A percentile compares a stretch with the other conserved stretches of the same genome.
These are phyloP conservation scores for Bretschneidera sinensis DNA, from an alignment of 345 rosid species.

Conservation along the genomic window DNA sequence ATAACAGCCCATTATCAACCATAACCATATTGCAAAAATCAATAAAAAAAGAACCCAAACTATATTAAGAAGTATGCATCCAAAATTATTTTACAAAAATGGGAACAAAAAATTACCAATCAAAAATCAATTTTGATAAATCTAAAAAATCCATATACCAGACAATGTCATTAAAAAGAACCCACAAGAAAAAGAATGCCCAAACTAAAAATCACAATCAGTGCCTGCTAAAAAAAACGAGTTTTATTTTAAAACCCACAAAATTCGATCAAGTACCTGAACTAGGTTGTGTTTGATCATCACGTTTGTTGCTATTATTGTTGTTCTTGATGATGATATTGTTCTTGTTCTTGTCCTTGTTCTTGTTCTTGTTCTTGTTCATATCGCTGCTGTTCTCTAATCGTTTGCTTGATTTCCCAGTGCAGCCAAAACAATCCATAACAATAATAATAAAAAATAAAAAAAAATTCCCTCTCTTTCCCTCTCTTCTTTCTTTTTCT, in stretches of 20 bases:
- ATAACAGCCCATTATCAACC: not conserved
- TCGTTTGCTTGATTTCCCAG: conserved; percentile 37
- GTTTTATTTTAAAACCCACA: not conserved
- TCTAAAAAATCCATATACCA: not conserved
- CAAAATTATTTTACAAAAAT: not conserved
- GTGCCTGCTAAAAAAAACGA: no score
- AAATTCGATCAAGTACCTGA: conserved; percentile 32
- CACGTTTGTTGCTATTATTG: conserved; percentile 20
- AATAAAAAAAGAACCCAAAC: not conserved
- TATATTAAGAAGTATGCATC: not conserved
- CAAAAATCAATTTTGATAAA: not conserved
- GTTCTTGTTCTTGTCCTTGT: conserved; percentile 14
- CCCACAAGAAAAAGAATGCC: not conserved
- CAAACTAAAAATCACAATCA: not conserved
- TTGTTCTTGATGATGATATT: conserved; percentile 7
- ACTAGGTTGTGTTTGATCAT: conserved; percentile 33
- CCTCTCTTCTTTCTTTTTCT: conserved; percentile 5
- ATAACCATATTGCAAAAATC: not conserved
- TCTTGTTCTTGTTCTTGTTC: conserved; percentile 8
- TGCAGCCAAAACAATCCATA: conserved; percentile 69
- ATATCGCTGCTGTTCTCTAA: conserved; percentile 22
- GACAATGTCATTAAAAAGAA: not conserved
- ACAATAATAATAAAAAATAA: conserved; percentile 5
- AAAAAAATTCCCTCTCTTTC: not conserved
- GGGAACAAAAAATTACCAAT: not conserved